phyloP scores from a whole-genome alignment of 352 stramenopile species.

The Thalassiosira exigua region DNA sequence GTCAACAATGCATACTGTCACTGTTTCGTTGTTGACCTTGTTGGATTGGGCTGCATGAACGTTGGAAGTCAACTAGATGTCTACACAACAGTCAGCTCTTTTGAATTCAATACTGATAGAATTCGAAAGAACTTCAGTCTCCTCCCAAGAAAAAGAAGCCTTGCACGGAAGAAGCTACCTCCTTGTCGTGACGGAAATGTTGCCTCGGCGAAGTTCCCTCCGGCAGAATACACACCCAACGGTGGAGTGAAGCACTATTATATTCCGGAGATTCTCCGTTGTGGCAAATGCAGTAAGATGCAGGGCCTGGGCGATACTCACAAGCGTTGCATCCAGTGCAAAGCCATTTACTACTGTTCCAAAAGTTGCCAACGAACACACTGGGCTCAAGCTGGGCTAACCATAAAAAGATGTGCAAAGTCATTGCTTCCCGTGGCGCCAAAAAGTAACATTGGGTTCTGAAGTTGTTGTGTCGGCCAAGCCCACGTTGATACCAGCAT shows the following conservation, averaged over 20 bases:
- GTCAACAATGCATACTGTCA: neutral
- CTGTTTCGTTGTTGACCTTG: neutral
- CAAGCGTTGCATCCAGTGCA: conserved; percentile 27
- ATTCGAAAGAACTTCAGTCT: neutral
- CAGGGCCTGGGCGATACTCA: neutral
- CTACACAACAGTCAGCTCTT: neutral
- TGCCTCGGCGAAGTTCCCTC: neutral
- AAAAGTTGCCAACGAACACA: conserved; percentile 48
- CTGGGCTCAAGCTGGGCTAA: no score
- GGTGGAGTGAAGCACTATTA: neutral
- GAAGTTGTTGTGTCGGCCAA: no score
- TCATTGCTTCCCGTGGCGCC: no score
- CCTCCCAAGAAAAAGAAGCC: neutral
- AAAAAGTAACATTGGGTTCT: no score
- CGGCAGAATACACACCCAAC: neutral
- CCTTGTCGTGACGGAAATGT: neutral
- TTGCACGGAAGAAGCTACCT: neutral
- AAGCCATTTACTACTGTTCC: conserved; percentile 41
- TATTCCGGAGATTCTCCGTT: neutral
- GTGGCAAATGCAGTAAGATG: neutral
- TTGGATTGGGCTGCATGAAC: neutral
- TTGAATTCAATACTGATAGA: neutral
- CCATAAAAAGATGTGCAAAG: no score
- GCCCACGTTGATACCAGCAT: no score
- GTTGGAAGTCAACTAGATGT: neutral